phyloP scores from a whole-genome alignment of 495 filamentous ascomycete species.

The Saxophila tyrrhenica region DNA sequence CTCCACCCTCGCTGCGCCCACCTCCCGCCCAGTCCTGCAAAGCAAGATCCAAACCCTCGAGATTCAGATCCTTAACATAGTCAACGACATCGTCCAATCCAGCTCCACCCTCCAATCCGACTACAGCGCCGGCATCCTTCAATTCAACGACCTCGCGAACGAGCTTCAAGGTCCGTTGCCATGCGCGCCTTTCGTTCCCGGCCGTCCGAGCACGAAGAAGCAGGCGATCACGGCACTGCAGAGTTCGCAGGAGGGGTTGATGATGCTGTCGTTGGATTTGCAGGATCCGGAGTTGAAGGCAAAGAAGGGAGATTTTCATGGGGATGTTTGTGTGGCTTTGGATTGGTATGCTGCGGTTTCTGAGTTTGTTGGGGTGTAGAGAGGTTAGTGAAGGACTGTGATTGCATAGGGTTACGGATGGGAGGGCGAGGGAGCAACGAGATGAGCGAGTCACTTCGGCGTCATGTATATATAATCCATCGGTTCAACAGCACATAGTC shows the following conservation, averaged over 20 bases:
- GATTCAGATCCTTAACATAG: conserved; percentile 1
- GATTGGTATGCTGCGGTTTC: not conserved
- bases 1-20: not conserved
- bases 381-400: no score
- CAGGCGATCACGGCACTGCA: not conserved
- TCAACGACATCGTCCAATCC: conserved; percentile 5
- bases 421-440: no score
- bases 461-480: no score
- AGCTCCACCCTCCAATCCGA: not conserved
- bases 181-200: conserved; percentile 1
- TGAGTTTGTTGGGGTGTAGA: not conserved
- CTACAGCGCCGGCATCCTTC: not conserved
- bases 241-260: not conserved
- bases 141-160: not conserved
- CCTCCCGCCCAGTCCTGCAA: not conserved
- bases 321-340: not conserved
- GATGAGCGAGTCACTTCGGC: no score
- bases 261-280: not conserved
- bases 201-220: not conserved
- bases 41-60: conserved; percentile 5
- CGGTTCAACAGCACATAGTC: no score
- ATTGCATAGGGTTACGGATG: no score
- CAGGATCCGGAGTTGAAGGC: not conserved
- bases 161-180: conserved; percentile 2
- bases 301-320: not conserved